These are phyloP conservation scores for Pugionium dolabratum DNA, from an alignment of 345 rosid genomes.

Conservation along the genomic window DNA sequence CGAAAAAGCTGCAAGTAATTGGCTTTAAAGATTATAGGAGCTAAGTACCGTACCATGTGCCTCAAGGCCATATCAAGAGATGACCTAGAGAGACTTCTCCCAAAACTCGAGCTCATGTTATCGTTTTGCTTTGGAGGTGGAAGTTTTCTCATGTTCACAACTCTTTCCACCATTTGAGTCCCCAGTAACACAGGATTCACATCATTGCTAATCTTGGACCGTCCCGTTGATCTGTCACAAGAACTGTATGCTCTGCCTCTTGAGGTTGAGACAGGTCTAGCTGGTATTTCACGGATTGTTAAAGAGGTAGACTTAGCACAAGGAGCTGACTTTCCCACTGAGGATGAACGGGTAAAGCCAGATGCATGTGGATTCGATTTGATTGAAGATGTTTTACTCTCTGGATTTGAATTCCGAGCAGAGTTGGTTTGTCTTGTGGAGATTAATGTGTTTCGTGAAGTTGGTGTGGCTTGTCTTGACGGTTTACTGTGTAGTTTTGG, in stretches of 20 bases:
- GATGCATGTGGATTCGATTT: constrained; percentile 45
- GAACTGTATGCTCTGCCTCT: constrained; percentile 52
- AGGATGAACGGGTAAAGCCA: constrained; percentile 47
- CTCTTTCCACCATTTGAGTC: constrained; percentile 84
- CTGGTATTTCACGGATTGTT: constrained; percentile 51
- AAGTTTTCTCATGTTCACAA: constrained; percentile 83
- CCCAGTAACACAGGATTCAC: constrained; percentile 77
- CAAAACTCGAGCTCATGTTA: constrained; percentile 52
- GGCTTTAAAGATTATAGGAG: too few species aligned
- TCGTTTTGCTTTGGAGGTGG: constrained; percentile 68
- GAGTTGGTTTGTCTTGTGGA: constrained; percentile 37
- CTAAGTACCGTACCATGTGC: constrained; percentile 57
- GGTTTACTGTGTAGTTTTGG: constrained; percentile 44
- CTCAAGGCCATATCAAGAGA: constrained; percentile 91
- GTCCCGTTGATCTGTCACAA: constrained; percentile 50
- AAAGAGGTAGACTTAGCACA: constrained; percentile 50
- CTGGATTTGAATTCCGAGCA: constrained; percentile 16
- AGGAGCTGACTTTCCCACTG: constrained; percentile 50
- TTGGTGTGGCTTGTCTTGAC: constrained; percentile 66
- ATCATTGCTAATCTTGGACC: constrained; percentile 50
- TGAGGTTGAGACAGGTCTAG: constrained; percentile 52
- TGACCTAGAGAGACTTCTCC: constrained; percentile 72
- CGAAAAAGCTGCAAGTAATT: too few species aligned
- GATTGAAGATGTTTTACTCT: constrained; percentile 5
- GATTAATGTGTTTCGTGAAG: constrained; percentile 52